A percentile compares a stretch with the other conserved stretches of the same genome.
phyloP scores from a whole-genome alignment of 805 yeast species.

The Yamadazyma nakazawae region DNA sequence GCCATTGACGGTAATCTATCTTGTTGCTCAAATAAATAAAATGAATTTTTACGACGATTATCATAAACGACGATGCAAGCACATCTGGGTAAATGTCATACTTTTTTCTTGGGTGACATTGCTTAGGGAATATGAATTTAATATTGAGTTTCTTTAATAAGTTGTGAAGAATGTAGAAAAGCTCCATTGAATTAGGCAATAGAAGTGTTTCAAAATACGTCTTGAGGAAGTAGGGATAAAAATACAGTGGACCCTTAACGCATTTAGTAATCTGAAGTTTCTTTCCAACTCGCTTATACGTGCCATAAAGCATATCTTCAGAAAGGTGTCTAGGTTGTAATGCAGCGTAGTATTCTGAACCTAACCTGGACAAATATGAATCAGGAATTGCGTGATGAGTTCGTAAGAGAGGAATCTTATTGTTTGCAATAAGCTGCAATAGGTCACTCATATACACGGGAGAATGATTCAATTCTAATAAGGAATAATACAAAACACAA shows the following conservation, averaged over 20 bases:
- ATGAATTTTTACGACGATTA: slow-evolving; percentile 30
- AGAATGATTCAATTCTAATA: slow-evolving; percentile 39
- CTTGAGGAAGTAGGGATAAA: slow-evolving; percentile 38
- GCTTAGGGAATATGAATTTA: slow-evolving; percentile 7
- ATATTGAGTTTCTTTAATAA: slow-evolving; percentile 14
- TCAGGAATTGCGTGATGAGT: slow-evolving; percentile 41
- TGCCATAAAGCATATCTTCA: slow-evolving; percentile 2
- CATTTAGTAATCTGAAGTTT: not conserved
- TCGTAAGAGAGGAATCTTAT: slow-evolving; percentile 49
- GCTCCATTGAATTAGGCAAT: slow-evolving; percentile 47
- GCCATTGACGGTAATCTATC: slow-evolving; percentile 16
- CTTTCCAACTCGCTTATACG: not conserved
- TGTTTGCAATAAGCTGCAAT: slow-evolving; percentile 37
- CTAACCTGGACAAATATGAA: slow-evolving; percentile 32
- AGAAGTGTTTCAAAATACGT: slow-evolving; percentile 41
- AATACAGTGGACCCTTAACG: slow-evolving; percentile 17
- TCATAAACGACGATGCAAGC: slow-evolving; percentile 27
- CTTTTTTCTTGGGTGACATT: not conserved
- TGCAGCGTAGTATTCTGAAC: slow-evolving; percentile 14
- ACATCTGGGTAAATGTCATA: slow-evolving; percentile 33
- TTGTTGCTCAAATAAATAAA: slow-evolving; percentile 21
- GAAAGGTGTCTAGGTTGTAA: slow-evolving; percentile 1
- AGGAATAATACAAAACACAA: slow-evolving; percentile 48
- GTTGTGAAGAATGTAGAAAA: slow-evolving; percentile 34
- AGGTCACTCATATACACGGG: slow-evolving; percentile 54